phyloP scores from a whole-genome alignment of 805 yeast species.

The Sugiyamaella boreocaroliniensis region DNA sequence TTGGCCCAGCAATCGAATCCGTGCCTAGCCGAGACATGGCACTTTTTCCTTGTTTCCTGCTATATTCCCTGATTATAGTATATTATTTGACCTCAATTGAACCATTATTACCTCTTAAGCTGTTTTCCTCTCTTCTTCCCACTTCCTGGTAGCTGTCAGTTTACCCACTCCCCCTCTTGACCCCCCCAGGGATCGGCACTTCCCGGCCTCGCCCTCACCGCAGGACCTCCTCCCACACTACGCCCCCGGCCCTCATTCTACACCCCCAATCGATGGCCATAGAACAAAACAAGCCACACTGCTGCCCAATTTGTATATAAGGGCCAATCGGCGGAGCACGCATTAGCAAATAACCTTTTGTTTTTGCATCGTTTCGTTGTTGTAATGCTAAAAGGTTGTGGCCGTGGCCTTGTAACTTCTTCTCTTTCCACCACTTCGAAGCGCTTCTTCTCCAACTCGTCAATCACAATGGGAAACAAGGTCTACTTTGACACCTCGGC shows the following conservation, averaged over 20 bases:
- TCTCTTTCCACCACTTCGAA: slow-evolving; percentile 7
- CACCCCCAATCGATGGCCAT: neutral
- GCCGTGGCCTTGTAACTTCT: slow-evolving; percentile 5
- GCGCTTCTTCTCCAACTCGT: slow-evolving; percentile 14
- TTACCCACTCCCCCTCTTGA: too few relatives aligned
- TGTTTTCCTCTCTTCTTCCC: too few relatives aligned
- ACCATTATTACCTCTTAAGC: too few relatives aligned
- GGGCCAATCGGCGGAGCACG: neutral
- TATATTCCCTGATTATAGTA: too few relatives aligned
- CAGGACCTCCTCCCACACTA: neutral
- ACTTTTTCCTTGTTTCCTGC: too few relatives aligned
- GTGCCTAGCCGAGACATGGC: too few relatives aligned
- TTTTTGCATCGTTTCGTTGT: neutral
- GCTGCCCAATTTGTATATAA: neutral
- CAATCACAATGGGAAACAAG: slow-evolving; percentile 33
- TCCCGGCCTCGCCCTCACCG: too few relatives aligned
- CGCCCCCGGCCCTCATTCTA: neutral
- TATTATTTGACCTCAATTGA: too few relatives aligned
- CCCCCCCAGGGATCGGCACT: too few relatives aligned
- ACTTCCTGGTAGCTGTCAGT: too few relatives aligned
- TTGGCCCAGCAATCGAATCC: neutral
- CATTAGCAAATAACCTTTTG: neutral
- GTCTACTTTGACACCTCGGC: slow-evolving; percentile 80
- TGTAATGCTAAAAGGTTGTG: slow-evolving; percentile 9
- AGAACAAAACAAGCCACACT: neutral